phyloP scores from a whole-genome alignment of 1,284 basidiomycete genomes.

The Abortiporus biennis region DNA sequence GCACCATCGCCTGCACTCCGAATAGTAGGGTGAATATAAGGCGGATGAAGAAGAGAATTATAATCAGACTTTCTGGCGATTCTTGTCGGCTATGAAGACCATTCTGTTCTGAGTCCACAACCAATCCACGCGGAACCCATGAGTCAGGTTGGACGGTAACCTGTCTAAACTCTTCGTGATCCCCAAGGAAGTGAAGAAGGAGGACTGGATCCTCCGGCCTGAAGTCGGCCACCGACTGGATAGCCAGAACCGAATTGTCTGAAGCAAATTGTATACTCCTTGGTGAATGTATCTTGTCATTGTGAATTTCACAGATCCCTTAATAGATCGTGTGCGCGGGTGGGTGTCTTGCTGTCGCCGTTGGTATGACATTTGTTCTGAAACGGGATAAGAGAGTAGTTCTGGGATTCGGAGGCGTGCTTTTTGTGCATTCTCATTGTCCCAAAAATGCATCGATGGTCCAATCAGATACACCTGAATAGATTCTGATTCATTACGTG shows the following conservation, averaged over 20 bases:
- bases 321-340: conserved; percentile 26
- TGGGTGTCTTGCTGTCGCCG: conserved; percentile 16
- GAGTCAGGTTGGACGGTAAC: no score
- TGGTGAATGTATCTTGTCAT: conserved; percentile 15
- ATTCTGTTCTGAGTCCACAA: conserved; percentile 15
- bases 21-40: no score
- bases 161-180: conserved; percentile 7
- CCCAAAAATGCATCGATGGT: no score
- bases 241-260: conserved; percentile 22
- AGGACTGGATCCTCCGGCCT: conserved; percentile 30
- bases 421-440: no score
- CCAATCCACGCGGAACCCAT: conserved; percentile 15
- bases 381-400: conserved; percentile 31
- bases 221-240: conserved; percentile 26
- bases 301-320: conserved; percentile 30
- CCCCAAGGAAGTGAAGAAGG: conserved; percentile 21
- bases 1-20: no score
- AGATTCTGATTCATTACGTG: no score
- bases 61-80: no score
- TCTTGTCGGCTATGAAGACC: no score
- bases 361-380: conserved; percentile 13
- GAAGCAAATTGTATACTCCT: conserved; percentile 20
- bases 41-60: no score
- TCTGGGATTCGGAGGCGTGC: conserved; percentile 24
- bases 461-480: no score